Percentiles rank a stretch among this genome's conserved stretches.
These are phyloP conservation scores for Colletotrichum endophyticum DNA, from an alignment of 2,329 filamentous ascomycete genomes.

Conservation along the genomic window DNA sequence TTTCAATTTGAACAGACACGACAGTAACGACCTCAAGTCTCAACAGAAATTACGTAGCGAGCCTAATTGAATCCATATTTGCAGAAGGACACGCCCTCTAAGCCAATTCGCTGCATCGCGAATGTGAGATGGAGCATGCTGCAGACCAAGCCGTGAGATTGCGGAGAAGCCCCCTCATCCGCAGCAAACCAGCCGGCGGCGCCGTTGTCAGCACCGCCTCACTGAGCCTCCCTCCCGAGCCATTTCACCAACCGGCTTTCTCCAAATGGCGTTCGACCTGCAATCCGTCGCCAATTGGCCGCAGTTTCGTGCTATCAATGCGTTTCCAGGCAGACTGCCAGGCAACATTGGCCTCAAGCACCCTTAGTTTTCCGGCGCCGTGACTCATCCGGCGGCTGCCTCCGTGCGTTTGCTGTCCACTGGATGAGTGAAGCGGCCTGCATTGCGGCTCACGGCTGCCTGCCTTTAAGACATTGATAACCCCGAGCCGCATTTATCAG, in stretches of 20 bases:
- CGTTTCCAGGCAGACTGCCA: background rate
- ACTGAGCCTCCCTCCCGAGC: background rate
- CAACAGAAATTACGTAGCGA: background rate
- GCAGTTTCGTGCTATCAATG: background rate
- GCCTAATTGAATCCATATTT: background rate
- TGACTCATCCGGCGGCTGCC: constrained; percentile 6
- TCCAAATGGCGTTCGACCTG: background rate
- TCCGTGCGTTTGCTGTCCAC: background rate
- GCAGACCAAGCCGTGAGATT: background rate
- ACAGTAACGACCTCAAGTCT: background rate
- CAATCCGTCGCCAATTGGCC: background rate
- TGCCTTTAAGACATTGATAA: background rate
- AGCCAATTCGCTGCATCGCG: background rate
- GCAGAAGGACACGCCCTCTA: background rate
- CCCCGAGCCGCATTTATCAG: background rate
- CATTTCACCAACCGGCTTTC: background rate
- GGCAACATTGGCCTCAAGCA: background rate
- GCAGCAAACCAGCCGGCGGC: background rate
- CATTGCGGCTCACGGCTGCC: background rate
- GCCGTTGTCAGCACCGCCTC: constrained; percentile 9
- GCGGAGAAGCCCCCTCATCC: background rate
- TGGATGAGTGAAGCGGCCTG: background rate
- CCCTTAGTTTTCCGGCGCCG: background rate
- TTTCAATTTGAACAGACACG: background rate
- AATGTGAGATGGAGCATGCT: background rate